These are phyloP conservation scores for Cordyceps cicadae DNA, from an alignment of 2,329 filamentous ascomycete species.

Conservation along the genomic window DNA sequence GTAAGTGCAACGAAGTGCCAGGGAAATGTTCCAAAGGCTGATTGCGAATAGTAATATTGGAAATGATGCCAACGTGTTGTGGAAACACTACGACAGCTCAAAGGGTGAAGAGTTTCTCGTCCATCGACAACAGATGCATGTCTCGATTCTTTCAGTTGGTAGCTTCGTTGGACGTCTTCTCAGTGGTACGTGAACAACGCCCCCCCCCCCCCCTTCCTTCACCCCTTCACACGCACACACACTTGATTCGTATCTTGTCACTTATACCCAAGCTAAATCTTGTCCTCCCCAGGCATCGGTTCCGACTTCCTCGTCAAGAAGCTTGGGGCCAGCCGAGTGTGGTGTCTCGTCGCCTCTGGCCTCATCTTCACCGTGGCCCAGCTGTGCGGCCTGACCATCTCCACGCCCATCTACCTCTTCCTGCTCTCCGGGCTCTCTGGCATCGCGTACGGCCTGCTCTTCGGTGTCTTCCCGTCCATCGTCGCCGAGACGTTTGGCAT, in stretches of 20 bases:
- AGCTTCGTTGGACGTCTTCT: slow-evolving; percentile 76
- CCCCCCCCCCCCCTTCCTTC: background rate
- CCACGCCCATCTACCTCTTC: slow-evolving; percentile 68
- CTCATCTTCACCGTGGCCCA: slow-evolving; percentile 74
- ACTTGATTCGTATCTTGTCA: background rate
- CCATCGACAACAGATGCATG: slow-evolving; percentile 78
- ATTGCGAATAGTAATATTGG: slow-evolving; percentile 69
- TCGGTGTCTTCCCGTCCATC: slow-evolving; percentile 87
- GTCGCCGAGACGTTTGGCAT: slow-evolving; percentile 88
- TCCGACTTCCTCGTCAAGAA: slow-evolving; percentile 84
- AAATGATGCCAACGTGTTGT: slow-evolving; percentile 78
- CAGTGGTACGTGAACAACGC: slow-evolving; percentile 54
- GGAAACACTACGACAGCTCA: slow-evolving; percentile 73
- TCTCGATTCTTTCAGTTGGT: slow-evolving; percentile 84
- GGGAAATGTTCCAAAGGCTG: background rate
- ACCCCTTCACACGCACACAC: no score
- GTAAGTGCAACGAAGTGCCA: slow-evolving; percentile 42
- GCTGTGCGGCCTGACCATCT: slow-evolving; percentile 63
- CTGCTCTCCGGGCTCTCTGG: slow-evolving; percentile 78
- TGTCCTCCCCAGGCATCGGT: slow-evolving; percentile 56
- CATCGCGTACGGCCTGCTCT: slow-evolving; percentile 84
- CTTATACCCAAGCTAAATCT: slow-evolving; percentile 12
- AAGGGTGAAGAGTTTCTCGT: slow-evolving; percentile 68
- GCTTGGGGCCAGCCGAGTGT: slow-evolving; percentile 72
- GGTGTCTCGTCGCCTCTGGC: slow-evolving; percentile 78